phyloP scores from a whole-genome alignment of 2,329 filamentous ascomycete genomes.

The Sarocladium oryzae region DNA sequence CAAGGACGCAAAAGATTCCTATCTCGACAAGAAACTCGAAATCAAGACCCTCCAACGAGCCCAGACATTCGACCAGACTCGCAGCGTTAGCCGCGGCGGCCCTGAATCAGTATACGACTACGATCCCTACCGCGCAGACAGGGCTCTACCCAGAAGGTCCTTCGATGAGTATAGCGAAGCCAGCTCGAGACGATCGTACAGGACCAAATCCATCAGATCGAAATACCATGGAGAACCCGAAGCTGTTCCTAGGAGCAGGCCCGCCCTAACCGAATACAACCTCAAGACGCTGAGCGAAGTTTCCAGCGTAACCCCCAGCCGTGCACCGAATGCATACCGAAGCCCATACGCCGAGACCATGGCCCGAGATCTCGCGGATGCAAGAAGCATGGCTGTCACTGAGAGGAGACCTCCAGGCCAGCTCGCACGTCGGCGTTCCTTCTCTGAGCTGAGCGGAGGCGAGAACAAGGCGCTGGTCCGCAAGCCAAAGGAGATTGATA shows the following conservation, averaged over 20 bases:
- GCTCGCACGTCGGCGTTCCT: slow-evolving; percentile 8
- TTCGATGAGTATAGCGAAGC: slow-evolving; percentile 27
- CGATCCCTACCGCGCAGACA: slow-evolving; percentile 23
- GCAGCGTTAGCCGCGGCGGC: slow-evolving; percentile 13
- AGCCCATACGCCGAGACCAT: slow-evolving; percentile 27
- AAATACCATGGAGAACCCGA: slow-evolving; percentile 21
- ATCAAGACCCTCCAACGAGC: slow-evolving; percentile 49
- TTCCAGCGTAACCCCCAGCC: slow-evolving; percentile 41
- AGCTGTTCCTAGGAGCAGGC: slow-evolving; percentile 23
- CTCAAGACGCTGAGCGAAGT: slow-evolving; percentile 48
- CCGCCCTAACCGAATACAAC: slow-evolving; percentile 45
- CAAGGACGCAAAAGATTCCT: slow-evolving; percentile 84
- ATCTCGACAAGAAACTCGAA: slow-evolving; percentile 77
- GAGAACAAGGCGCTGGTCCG: not conserved
- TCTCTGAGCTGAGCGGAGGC: slow-evolving; percentile 1
- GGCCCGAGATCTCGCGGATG: slow-evolving; percentile 32
- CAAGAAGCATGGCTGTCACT: slow-evolving; percentile 19
- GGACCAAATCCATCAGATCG: slow-evolving; percentile 30
- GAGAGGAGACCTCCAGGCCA: slow-evolving; percentile 14
- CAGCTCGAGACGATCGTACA: slow-evolving; percentile 37
- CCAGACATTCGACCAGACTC: slow-evolving; percentile 43
- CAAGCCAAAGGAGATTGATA: slow-evolving; percentile 58
- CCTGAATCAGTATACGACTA: slow-evolving; percentile 23
- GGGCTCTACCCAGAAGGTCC: slow-evolving; percentile 12
- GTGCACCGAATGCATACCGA: slow-evolving; percentile 33